Evolutionary conservation across 192 early-diverging fungal genomes (phyloP).

Genomic region (Chytriomyces hyalinus): DNA sequence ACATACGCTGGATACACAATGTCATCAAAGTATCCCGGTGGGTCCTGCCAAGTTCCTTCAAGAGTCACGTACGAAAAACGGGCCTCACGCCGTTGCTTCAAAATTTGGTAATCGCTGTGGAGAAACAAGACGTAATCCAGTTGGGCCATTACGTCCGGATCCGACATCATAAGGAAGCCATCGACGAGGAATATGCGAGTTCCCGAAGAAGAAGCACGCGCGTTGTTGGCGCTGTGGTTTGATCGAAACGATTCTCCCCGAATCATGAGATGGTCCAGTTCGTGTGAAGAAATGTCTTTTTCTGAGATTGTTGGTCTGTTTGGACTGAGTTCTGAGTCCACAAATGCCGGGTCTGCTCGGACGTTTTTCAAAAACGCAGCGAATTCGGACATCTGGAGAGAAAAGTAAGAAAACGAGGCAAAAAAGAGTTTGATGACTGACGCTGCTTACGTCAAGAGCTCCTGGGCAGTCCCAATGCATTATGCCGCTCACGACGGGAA

Average conservation of each 20-base stretch:
- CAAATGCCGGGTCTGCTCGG: not conserved
- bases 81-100: slow-evolving; percentile 68
- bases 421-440: no score
- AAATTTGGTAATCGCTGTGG: slow-evolving; percentile 60
- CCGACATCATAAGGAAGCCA: slow-evolving; percentile 80
- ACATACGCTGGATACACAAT: slow-evolving; percentile 20
- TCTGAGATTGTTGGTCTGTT: slow-evolving; percentile 21
- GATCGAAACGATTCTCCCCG: not conserved
- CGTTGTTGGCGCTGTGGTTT: not conserved
- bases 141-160: slow-evolving; percentile 46
- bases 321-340: slow-evolving; percentile 11
- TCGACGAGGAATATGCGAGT: slow-evolving; percentile 63
- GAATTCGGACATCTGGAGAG: slow-evolving; percentile 19
- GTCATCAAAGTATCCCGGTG: slow-evolving; percentile 18
- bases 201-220: not conserved
- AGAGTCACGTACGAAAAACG: slow-evolving; percentile 76
- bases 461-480: slow-evolving; percentile 39
- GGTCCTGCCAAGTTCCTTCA: slow-evolving; percentile 61
- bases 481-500: slow-evolving; percentile 29
- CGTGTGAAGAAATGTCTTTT: slow-evolving; percentile 1
- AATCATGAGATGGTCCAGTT: not conserved
- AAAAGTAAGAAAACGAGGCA: not conserved
- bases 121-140: slow-evolving; percentile 65
- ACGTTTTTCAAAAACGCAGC: not conserved
- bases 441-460: slow-evolving; percentile 25